A percentile compares a stretch with the other conserved stretches of the same genome.
These are phyloP conservation scores for Macroventuria anomochaeta DNA, from an alignment of 2,329 filamentous ascomycete species.

Conservation along the genomic window DNA sequence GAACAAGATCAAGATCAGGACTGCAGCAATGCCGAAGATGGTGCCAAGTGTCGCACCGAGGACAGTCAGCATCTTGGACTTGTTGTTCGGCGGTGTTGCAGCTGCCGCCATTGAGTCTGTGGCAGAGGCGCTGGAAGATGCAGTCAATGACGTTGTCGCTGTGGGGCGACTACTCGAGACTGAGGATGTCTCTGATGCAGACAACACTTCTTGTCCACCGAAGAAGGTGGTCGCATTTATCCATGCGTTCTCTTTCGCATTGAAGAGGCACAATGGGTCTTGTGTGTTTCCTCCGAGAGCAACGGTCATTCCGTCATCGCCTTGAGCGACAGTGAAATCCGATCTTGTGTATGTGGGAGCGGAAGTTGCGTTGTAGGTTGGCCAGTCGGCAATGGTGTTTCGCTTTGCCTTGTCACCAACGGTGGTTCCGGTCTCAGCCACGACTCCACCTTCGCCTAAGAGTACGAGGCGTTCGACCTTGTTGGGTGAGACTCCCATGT, in stretches of 20 bases:
- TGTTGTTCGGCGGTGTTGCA: constrained; percentile 42
- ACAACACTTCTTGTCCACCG: constrained; percentile 50
- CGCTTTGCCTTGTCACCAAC: constrained; percentile 56
- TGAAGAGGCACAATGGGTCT: constrained; percentile 76
- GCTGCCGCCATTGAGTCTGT: constrained; percentile 45
- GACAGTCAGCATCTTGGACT: constrained; percentile 64
- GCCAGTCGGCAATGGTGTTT: constrained; percentile 71
- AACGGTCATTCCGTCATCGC: constrained; percentile 70
- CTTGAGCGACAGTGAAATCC: constrained; percentile 76
- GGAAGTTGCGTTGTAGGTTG: constrained; percentile 75
- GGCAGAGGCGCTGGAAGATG: constrained; percentile 32
- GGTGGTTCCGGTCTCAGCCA: constrained; percentile 57
- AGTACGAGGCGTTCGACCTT: constrained; percentile 73
- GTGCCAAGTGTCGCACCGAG: constrained; percentile 83
- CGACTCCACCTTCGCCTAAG: constrained; percentile 63
- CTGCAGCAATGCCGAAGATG: constrained; percentile 73
- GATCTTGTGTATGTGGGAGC: constrained; percentile 70
- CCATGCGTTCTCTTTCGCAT: constrained; percentile 79
- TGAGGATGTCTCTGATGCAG: constrained; percentile 38
- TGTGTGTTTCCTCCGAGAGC: constrained; percentile 74
- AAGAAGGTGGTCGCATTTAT: constrained; percentile 72
- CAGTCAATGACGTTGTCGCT: constrained; percentile 21
- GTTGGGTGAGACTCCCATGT: constrained; percentile 77
- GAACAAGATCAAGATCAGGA: constrained; percentile 76
- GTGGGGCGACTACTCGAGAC: constrained; percentile 40